phyloP scores from a whole-genome alignment of 2,329 filamentous ascomycete genomes.

The Paraphoma chrysanthemicola region DNA sequence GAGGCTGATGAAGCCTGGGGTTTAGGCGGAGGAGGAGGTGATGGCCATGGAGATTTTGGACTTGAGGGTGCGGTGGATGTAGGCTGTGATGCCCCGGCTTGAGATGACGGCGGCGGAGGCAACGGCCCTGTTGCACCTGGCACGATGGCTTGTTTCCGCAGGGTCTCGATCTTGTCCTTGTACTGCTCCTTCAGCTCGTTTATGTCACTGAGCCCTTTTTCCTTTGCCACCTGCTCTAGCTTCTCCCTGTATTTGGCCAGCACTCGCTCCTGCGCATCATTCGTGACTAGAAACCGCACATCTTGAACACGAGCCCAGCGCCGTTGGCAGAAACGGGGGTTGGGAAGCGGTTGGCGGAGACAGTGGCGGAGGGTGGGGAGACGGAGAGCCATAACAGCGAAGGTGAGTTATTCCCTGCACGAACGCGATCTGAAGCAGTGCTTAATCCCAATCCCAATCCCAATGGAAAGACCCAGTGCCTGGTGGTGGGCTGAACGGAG shows the following conservation, averaged over 20 bases:
- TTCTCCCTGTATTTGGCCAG: conserved; percentile 88
- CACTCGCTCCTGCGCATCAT: conserved; percentile 70
- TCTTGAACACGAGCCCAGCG: conserved; percentile 93
- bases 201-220: conserved; percentile 73
- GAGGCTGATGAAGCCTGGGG: conserved; percentile 21
- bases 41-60: conserved; percentile 31
- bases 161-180: conserved; percentile 77
- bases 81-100: conserved; percentile 10
- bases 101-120: conserved; percentile 24
- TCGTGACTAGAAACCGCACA: conserved; percentile 86
- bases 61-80: conserved; percentile 8
- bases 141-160: conserved; percentile 72
- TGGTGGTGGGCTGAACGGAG: no score
- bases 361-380: conserved; percentile 38
- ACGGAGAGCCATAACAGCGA: conserved; percentile 23
- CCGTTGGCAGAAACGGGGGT: conserved; percentile 62
- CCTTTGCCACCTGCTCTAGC: conserved; percentile 79
- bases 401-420: background rate
- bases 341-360: conserved; percentile 38
- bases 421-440: no score
- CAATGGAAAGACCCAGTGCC: no score
- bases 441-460: no score
- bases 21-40: conserved; percentile 35
- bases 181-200: conserved; percentile 83
- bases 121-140: conserved; percentile 57